A percentile compares a stretch with the other conserved stretches of the same genome.
These are phyloP conservation scores for Pseudonectria foliicola DNA, from an alignment of 2,329 filamentous ascomycete species.

Conservation along the genomic window DNA sequence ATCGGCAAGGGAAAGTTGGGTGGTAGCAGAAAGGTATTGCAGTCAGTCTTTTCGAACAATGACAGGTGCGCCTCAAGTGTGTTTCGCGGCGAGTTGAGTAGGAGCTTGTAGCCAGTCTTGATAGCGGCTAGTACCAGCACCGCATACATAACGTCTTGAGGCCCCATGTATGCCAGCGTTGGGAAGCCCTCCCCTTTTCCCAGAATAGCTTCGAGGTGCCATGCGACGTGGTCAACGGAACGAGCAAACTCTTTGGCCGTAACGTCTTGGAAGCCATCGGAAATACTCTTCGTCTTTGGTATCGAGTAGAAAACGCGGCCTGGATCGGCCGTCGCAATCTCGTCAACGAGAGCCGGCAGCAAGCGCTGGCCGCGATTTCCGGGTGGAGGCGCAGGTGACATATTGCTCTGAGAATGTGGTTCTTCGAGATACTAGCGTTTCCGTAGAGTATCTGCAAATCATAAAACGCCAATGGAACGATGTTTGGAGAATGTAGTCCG, in stretches of 20 bases:
- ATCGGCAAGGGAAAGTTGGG: slow-evolving; percentile 13
- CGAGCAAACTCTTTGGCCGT: slow-evolving; percentile 19
- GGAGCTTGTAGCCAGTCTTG: slow-evolving; percentile 36
- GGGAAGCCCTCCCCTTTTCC: slow-evolving; percentile 23
- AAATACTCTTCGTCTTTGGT: slow-evolving; percentile 17
- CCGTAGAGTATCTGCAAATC: too few relatives aligned
- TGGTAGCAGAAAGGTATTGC: slow-evolving; percentile 17
- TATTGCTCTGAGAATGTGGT: too few relatives aligned
- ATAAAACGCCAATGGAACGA: too few relatives aligned
- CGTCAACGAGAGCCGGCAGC: slow-evolving; percentile 14
- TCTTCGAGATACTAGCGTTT: too few relatives aligned
- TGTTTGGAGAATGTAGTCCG: too few relatives aligned
- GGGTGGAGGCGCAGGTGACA: too few relatives aligned
- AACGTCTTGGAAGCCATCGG: slow-evolving; percentile 23
- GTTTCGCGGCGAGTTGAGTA: slow-evolving; percentile 27
- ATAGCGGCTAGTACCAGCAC: slow-evolving; percentile 32
- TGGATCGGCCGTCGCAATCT: slow-evolving; percentile 16
- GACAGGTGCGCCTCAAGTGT: slow-evolving; percentile 21
- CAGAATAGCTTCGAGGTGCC: slow-evolving; percentile 25
- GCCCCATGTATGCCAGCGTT: slow-evolving; percentile 28
- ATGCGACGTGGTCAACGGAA: slow-evolving; percentile 24
- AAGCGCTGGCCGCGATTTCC: slow-evolving; percentile 9
- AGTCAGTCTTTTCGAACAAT: slow-evolving; percentile 21
- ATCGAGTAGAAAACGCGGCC: slow-evolving; percentile 32
- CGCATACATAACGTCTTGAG: slow-evolving; percentile 30